Evolutionary conservation across 305 asterid species (phyloP), one percentile per base, ranked within the genome.

Genomic region (Fraxinus ornus): DNA sequence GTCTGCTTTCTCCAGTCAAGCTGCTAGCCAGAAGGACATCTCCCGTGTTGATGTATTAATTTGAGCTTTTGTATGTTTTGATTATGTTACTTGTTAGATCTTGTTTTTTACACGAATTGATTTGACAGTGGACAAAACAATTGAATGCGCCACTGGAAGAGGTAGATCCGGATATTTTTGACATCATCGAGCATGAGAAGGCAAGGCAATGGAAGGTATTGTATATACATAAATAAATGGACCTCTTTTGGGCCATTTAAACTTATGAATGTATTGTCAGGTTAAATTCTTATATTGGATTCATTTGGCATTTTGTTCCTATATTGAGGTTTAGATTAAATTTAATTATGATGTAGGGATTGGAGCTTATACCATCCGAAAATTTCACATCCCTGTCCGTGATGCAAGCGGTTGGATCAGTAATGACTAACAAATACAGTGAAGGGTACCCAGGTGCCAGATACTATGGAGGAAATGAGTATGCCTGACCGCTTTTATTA

Each of bases 371-470:
- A 76, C 97, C 96, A 19, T 93, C 97, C 0, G 97, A 93, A 85
- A 93, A 93, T 85, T 93, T 93, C 83, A 93, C 97, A 0, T 93
- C 97, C 2, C 78, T 86, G 77, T 93, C 97, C 0, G 97, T 93
- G 86, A 90, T 93, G 94, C 94, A 93, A 92, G 97, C 97, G 0
- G 96, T 93, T 86, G 97, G 97, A 77, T 93, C 97, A 44, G 91
- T 93, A 70, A 93, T 93, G 97, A 93, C 94, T 30, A 93, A 93
- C 82, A 93, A 93, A 80, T 93, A 93, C 85, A 93, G 97, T 84
- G 97, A 93, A 89, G 96, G 97, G 15, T 93, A 91, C 84, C 97
- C 97, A 81, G 97, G 96, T 15, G 97, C 97, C 24, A 88, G 96
- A 91, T 93, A 93, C 83, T 93, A 93, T 57, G 96, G 97, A 81